Percentiles rank a stretch among this genome's conserved stretches.
phyloP scores from a whole-genome alignment of 2,329 filamentous ascomycete genomes.

The Diaporthe destruens region DNA sequence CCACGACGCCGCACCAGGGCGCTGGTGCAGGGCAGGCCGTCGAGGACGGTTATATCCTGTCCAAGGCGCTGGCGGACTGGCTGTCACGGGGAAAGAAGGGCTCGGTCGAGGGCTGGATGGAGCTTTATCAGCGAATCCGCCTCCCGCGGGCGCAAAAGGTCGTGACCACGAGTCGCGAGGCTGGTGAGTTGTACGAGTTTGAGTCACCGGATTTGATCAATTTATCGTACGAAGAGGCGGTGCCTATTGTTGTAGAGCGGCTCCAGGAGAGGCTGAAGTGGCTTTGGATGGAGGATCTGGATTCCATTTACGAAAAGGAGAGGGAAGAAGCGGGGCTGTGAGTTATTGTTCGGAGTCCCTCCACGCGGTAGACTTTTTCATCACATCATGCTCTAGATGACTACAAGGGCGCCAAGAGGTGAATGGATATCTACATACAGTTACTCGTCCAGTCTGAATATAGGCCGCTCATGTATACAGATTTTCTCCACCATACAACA shows the following conservation, averaged over 20 bases:
- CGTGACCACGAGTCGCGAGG: slow-evolving; percentile 48
- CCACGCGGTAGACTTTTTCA: background rate
- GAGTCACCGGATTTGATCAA: slow-evolving; percentile 50
- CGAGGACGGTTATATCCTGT: slow-evolving; percentile 44
- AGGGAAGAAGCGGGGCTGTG: slow-evolving; percentile 19
- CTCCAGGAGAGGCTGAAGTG: slow-evolving; percentile 49
- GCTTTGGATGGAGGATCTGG: slow-evolving; percentile 51
- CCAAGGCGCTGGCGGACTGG: slow-evolving; percentile 39
- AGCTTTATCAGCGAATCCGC: slow-evolving; percentile 48
- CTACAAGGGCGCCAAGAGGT: too few species aligned
- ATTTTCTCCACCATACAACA: background rate
- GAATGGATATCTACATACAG: background rate
- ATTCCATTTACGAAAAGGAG: slow-evolving; percentile 43
- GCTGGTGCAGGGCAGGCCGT: slow-evolving; percentile 43
- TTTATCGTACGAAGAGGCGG: slow-evolving; percentile 52
- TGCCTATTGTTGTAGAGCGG: slow-evolving; percentile 49
- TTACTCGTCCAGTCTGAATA: background rate
- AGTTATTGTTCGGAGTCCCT: background rate
- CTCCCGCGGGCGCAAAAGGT: slow-evolving; percentile 50
- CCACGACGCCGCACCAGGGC: slow-evolving; percentile 43
- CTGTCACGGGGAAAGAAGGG: slow-evolving; percentile 1
- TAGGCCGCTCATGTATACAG: too few species aligned
- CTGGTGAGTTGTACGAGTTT: slow-evolving; percentile 49
- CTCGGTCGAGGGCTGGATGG: slow-evolving; percentile 43
- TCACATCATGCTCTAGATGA: background rate